phyloP scores from a whole-genome alignment of 73 alveolate species.

The Paraurostyla sp. region DNA sequence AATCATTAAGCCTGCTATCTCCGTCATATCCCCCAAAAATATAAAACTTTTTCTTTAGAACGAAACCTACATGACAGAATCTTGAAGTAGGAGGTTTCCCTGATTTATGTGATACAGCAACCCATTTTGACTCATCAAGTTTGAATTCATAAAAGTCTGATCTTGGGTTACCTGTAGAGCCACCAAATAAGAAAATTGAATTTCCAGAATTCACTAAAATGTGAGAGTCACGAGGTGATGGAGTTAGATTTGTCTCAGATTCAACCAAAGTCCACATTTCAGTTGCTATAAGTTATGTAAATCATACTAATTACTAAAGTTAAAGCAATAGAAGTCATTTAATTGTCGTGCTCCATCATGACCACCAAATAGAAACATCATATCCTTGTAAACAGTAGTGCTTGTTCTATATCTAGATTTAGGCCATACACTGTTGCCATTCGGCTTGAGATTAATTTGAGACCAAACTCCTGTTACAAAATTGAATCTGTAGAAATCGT shows the following conservation, averaged over 20 bases:
- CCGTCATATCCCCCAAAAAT: constrained; percentile 96
- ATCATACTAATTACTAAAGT: constrained; percentile 51
- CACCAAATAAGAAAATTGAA: constrained; percentile 88
- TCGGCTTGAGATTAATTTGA: constrained; percentile 67
- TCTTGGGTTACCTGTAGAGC: constrained; percentile 87
- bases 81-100: constrained; percentile 80
- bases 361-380: constrained; percentile 87
- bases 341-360: constrained; percentile 84
- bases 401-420: constrained; percentile 85
- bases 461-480: constrained; percentile 87
- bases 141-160: constrained; percentile 85
- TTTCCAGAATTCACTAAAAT: constrained; percentile 81
- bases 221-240: constrained; percentile 89
- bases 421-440: constrained; percentile 84
- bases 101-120: constrained; percentile 67
- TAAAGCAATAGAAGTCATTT: constrained; percentile 82
- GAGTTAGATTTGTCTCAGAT: constrained; percentile 67
- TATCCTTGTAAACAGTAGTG: constrained; percentile 85
- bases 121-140: constrained; percentile 80
- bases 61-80: constrained; percentile 83
- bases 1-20: constrained; percentile 85
- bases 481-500: constrained; percentile 94
- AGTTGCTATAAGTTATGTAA: constrained; percentile 40
- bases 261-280: constrained; percentile 85
- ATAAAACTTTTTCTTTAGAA: constrained; percentile 79